Percentiles rank a stretch among this genome's conserved stretches.
These are phyloP conservation scores for Arthrobotrys sinensis DNA, from an alignment of 2,329 filamentous ascomycete species.

Conservation along the genomic window DNA sequence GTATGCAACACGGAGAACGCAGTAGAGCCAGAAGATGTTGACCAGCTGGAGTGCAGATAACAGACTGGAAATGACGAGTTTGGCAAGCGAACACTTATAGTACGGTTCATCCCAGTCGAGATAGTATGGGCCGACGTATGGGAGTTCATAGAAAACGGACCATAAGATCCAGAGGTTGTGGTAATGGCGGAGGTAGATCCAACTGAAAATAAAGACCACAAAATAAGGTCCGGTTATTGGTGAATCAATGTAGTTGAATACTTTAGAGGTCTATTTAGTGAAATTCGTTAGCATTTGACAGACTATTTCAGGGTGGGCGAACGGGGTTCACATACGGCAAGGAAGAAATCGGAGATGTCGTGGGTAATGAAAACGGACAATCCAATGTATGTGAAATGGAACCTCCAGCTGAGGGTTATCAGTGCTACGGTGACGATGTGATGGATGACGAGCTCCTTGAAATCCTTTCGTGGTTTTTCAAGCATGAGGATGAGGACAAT, in stretches of 20 bases:
- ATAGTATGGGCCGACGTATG: constrained; percentile 80
- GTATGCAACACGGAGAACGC: constrained; percentile 82
- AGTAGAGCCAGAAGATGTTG: constrained; percentile 86
- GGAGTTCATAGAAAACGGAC: constrained; percentile 82
- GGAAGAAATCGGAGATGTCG: constrained; percentile 95
- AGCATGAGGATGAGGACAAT: constrained; percentile 88
- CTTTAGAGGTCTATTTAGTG: constrained; percentile 81
- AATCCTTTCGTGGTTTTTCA: constrained; percentile 95
- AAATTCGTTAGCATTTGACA: constrained; percentile 59
- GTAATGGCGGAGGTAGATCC: constrained; percentile 92
- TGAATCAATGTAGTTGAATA: constrained; percentile 89
- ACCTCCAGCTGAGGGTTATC: constrained; percentile 89
- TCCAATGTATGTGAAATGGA: constrained; percentile 97
- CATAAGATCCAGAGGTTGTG: constrained; percentile 83
- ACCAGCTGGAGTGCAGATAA: constrained; percentile 79
- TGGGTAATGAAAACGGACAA: constrained; percentile 94
- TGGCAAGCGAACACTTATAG: constrained; percentile 81
- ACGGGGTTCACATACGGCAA: constrained; percentile 78
- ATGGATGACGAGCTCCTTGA: constrained; percentile 91
- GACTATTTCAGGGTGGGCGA: constrained; percentile 38
- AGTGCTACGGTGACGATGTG: constrained; percentile 89
- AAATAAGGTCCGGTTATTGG: constrained; percentile 87
- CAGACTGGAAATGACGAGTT: constrained; percentile 77
- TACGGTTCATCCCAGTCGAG: constrained; percentile 82
- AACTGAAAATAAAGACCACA: constrained; percentile 82